Evolutionary conservation across 257 asterid species (phyloP).

Genomic region (Handroanthus guayacan): DNA sequence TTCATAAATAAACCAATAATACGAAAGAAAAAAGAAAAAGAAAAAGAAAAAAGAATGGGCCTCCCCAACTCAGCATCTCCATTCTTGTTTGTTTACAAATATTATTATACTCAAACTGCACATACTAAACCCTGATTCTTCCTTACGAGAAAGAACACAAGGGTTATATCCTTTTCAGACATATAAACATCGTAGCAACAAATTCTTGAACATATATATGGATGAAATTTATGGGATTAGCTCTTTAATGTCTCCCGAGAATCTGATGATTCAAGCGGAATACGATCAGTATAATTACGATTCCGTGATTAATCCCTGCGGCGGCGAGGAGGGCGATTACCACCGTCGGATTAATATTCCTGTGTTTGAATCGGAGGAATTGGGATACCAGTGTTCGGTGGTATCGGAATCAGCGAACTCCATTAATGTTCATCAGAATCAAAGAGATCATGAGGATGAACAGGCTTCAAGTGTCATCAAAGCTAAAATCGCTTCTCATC

Average conservation of each 20-base stretch:
- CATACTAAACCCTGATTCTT: neutral
- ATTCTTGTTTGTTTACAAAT: slow-evolving; percentile 24
- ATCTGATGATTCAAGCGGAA: slow-evolving; percentile 48
- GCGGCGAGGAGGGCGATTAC: slow-evolving; percentile 16
- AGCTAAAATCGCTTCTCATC: slow-evolving; percentile 68
- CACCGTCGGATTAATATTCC: slow-evolving; percentile 25
- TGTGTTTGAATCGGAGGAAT: slow-evolving; percentile 42
- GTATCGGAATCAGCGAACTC: slow-evolving; percentile 38
- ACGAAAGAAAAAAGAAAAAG: neutral
- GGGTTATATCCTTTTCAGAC: neutral
- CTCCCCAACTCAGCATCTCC: slow-evolving; percentile 29
- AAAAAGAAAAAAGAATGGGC: slow-evolving; percentile 34
- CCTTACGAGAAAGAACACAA: neutral
- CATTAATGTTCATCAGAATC: slow-evolving; percentile 12
- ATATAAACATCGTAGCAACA: neutral
- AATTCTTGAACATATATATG: slow-evolving; percentile 20
- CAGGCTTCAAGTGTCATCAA: slow-evolving; percentile 34
- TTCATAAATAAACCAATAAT: slow-evolving; percentile 35
- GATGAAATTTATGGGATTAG: slow-evolving; percentile 49
- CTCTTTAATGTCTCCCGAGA: slow-evolving; percentile 47
- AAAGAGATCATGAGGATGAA: slow-evolving; percentile 28
- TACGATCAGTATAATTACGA: slow-evolving; percentile 40
- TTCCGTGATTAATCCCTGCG: slow-evolving; percentile 16
- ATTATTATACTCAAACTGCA: neutral
- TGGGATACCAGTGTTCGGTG: slow-evolving; percentile 42